Percentiles rank a stretch among this genome's conserved stretches.
phyloP scores from a whole-genome alignment of 345 rosid genomes.

The Hevea brasiliensis region DNA sequence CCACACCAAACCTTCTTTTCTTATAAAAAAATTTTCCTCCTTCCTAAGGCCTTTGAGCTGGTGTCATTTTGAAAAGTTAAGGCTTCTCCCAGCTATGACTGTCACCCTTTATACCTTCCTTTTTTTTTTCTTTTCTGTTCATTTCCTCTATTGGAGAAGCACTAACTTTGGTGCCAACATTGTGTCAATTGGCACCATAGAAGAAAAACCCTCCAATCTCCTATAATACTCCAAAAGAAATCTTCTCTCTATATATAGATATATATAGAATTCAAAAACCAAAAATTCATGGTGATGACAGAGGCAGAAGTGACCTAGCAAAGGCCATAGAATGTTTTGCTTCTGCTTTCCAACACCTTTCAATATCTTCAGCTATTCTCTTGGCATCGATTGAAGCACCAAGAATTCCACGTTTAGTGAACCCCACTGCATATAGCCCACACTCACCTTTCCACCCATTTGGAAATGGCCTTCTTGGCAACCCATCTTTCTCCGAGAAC shows the following conservation, averaged over 20 bases:
- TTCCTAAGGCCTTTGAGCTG: slow-evolving; percentile 13
- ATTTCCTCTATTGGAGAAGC: slow-evolving; percentile 29
- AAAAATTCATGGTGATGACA: slow-evolving; percentile 11
- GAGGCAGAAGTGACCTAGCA: slow-evolving; percentile 20
- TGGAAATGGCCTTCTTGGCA: slow-evolving; percentile 36
- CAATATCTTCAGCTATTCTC: slow-evolving; percentile 30
- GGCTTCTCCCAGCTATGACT: slow-evolving; percentile 4
- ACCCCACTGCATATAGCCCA: slow-evolving; percentile 38
- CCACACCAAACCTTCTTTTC: slow-evolving; percentile 1
- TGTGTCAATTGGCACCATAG: slow-evolving; percentile 14
- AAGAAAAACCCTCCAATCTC: slow-evolving; percentile 19
- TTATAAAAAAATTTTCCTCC: slow-evolving; percentile 1
- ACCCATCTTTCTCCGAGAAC: slow-evolving; percentile 39
- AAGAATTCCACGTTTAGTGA: slow-evolving; percentile 38
- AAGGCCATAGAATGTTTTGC: slow-evolving; percentile 29
- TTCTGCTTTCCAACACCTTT: slow-evolving; percentile 14
- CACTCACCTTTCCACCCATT: slow-evolving; percentile 37
- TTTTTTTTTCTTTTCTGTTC: not conserved
- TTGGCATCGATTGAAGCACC: slow-evolving; percentile 40
- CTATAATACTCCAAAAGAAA: slow-evolving; percentile 8
- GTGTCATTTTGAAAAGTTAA: slow-evolving; percentile 6
- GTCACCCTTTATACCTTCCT: not conserved
- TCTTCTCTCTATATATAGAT: not conserved
- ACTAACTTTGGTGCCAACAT: slow-evolving; percentile 16
- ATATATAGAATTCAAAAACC: not conserved